Evolutionary conservation across 805 yeast species (phyloP), one percentile per base, ranked within the genome.

Genomic region (Kodamaea nitidulidarum): DNA sequence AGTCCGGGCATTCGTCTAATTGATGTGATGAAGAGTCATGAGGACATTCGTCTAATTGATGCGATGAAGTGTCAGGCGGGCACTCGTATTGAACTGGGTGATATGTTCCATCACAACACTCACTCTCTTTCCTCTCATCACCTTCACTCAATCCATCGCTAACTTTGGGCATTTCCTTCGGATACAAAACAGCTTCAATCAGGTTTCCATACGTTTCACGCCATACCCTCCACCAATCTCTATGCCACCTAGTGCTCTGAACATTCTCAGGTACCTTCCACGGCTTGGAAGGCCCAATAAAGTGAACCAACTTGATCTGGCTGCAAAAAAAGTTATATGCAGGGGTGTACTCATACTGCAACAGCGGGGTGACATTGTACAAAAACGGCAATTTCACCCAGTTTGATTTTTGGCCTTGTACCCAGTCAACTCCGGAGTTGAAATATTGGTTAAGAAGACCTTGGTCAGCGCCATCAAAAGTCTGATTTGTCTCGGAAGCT

Each of bases 381-480:
- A 77, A 50, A 51, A 90, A 91, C 2, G 97, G 90, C 35, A 93
- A 62, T 34, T 77, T 71, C 22, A 69, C 59, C 96, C 97, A 90
- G 39, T 61, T 58, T 22, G 64, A 47, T 6, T 25, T 27, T n/a
- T 26, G 18, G 17, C 22, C 17, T 36, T 30, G 35, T 41, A 67
- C 63, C 73, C 73, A 67, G 47, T 67, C 68, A 9, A 71, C 71
- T 32, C 59, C 52, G 7, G 55, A 32, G 42, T 69, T 72, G 56
- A 85, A 87, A 52, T 75, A 82, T 53, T 84, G 85, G 59, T 88
- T 88, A 46, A 88, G 67, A 26, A 88, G 67, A 9, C 97, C 97
- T 60, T 88, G 97, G 61, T 88, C 97, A 2, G 95, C 91, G 30
- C 95, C 95, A 60, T 88, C 97, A 50, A 87, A 85, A 3, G 71